Percentiles rank a stretch among this genome's conserved stretches.
These are phyloP conservation scores for Penicillium turbatum DNA, from an alignment of 495 filamentous ascomycete genomes.

Conservation along the genomic window DNA sequence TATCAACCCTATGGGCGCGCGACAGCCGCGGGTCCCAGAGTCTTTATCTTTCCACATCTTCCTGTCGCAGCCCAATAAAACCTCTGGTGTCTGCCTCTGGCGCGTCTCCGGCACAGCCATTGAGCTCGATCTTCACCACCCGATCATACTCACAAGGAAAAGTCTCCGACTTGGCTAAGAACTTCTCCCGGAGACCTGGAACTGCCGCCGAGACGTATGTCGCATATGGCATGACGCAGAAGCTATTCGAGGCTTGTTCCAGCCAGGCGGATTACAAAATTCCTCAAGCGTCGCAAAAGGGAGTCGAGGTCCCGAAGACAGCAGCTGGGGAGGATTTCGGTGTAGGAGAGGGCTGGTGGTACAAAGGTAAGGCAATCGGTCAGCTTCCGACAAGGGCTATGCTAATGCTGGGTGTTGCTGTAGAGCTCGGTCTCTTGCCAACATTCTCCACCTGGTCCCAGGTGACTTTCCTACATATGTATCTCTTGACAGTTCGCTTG, in stretches of 20 bases:
- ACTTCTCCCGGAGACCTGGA: slow-evolving; percentile 32
- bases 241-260: slow-evolving; percentile 72
- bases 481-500: slow-evolving; percentile 81
- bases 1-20: slow-evolving; percentile 20
- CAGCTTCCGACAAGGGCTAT: background rate
- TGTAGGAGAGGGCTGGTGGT: slow-evolving; percentile 74
- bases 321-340: slow-evolving; percentile 75
- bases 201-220: slow-evolving; percentile 63
- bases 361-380: slow-evolving; percentile 56
- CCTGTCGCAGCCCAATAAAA: background rate
- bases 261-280: slow-evolving; percentile 71
- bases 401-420: background rate
- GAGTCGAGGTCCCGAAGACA: slow-evolving; percentile 56
- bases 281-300: slow-evolving; percentile 50
- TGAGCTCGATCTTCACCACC: background rate
- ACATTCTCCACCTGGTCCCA: slow-evolving; percentile 96
- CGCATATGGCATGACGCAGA: slow-evolving; percentile 72
- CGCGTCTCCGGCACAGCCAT: background rate
- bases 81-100: background rate
- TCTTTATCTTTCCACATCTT: slow-evolving; percentile 13
- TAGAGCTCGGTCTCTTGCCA: slow-evolving; percentile 60
- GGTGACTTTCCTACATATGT: slow-evolving; percentile 93
- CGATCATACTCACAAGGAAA: slow-evolving; percentile 15
- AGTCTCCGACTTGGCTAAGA: slow-evolving; percentile 30
- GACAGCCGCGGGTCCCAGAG: slow-evolving; percentile 11